These are phyloP conservation scores for Lasiodiplodia citricola DNA, from an alignment of 2,329 filamentous ascomycete genomes.

Conservation along the genomic window DNA sequence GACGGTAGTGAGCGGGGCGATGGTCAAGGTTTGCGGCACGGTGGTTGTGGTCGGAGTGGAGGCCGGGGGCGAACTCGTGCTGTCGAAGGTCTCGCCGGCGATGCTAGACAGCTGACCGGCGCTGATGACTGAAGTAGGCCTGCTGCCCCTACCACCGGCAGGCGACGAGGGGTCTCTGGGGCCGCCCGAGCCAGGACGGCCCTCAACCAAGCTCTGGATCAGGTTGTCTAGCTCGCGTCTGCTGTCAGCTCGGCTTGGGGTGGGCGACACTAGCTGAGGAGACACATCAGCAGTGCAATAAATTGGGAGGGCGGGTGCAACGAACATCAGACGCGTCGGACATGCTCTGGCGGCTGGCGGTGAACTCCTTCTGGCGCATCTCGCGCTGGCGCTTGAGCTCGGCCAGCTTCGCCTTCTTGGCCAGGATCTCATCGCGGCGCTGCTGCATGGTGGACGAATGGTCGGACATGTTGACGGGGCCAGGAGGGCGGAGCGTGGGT, in stretches of 20 bases:
- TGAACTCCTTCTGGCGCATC: conserved; percentile 77
- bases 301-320: conserved; percentile 15
- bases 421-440: conserved; percentile 93
- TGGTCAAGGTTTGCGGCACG: conserved; percentile 73
- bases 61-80: conserved; percentile 42
- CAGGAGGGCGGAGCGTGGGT: not conserved
- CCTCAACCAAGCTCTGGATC: conserved; percentile 83
- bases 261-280: conserved; percentile 69
- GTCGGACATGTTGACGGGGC: conserved; percentile 24
- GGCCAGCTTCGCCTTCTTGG: conserved; percentile 95
- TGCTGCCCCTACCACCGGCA: conserved; percentile 62
- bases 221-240: conserved; percentile 81
- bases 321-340: conserved; percentile 73
- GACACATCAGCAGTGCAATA: conserved; percentile 34
- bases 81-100: conserved; percentile 61
- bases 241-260: conserved; percentile 70
- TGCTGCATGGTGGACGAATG: conserved; percentile 66
- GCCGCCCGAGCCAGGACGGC: conserved; percentile 71
- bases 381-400: conserved; percentile 94
- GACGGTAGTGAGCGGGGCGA: conserved; percentile 74
- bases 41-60: conserved; percentile 51
- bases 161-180: conserved; percentile 55
- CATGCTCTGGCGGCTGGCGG: conserved; percentile 67
- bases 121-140: conserved; percentile 86
- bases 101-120: conserved; percentile 72